phyloP scores from a whole-genome alignment of 495 filamentous ascomycete genomes.

The Penicillium herquei region DNA sequence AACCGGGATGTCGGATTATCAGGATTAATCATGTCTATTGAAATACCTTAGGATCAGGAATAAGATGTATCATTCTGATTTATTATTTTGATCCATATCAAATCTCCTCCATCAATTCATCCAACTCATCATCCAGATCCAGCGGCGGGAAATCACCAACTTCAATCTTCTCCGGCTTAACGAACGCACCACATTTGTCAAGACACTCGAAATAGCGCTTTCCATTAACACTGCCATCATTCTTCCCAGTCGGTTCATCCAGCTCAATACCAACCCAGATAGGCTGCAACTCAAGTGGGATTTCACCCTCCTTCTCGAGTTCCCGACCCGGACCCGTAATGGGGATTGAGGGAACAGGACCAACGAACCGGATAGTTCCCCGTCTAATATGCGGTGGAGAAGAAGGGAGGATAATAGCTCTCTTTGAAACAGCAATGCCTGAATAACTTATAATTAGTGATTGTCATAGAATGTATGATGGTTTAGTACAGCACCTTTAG shows the following conservation, averaged over 20 bases:
- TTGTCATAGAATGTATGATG: too few relatives aligned
- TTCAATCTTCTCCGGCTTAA: slow-evolving; percentile 85
- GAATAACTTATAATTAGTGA: not conserved
- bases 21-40: too few relatives aligned
- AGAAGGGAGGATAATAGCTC: slow-evolving; percentile 44
- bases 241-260: slow-evolving; percentile 86
- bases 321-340: slow-evolving; percentile 38
- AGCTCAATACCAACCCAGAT: slow-evolving; percentile 84
- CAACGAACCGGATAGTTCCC: slow-evolving; percentile 81
- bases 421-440: slow-evolving; percentile 35
- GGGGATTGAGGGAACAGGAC: slow-evolving; percentile 78
- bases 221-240: slow-evolving; percentile 80
- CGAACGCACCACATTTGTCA: slow-evolving; percentile 77
- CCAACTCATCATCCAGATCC: slow-evolving; percentile 52
- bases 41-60: too few relatives aligned
- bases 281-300: slow-evolving; percentile 43
- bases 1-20: not conserved
- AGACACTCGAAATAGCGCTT: slow-evolving; percentile 72
- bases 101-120: slow-evolving; percentile 88
- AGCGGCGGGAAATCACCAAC: slow-evolving; percentile 78
- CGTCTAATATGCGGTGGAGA: slow-evolving; percentile 63
- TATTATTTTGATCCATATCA: not conserved
- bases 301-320: slow-evolving; percentile 15
- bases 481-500: slow-evolving; percentile 49
- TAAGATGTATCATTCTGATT: too few relatives aligned